Evolutionary conservation across 169 alveolate genomes (phyloP).

Genomic region (Eimeria praecox): DNA sequence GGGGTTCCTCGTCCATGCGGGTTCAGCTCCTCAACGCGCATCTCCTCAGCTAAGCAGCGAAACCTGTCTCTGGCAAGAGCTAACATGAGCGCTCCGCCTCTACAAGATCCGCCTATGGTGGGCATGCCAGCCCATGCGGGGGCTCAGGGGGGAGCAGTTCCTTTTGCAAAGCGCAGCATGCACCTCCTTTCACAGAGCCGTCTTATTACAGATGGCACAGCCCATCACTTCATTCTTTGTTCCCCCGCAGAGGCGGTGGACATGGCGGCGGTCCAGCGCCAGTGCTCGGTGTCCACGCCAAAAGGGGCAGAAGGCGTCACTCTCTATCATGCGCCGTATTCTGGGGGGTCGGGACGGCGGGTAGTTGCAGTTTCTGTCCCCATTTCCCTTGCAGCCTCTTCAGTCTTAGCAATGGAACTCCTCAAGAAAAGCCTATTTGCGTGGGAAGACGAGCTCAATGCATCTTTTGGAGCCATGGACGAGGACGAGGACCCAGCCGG

Average conservation of each 20-base stretch:
- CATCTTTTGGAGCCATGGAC: constrained; percentile 43
- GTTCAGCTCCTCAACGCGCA: constrained; percentile 20
- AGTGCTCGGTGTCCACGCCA: constrained; percentile 40
- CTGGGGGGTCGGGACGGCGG: constrained; percentile 68
- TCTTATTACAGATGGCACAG: constrained; percentile 56
- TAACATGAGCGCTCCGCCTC: constrained; percentile 69
- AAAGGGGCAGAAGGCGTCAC: constrained; percentile 68
- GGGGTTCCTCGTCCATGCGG: constrained; percentile 68
- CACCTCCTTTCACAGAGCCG: constrained; percentile 70
- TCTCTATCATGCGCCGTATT: constrained; percentile 34
- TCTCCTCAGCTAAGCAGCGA: constrained; percentile 6
- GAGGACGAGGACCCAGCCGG: constrained; percentile 53
- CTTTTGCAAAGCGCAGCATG: constrained; percentile 60
- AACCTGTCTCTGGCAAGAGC: constrained; percentile 1
- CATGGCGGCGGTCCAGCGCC: constrained; percentile 74
- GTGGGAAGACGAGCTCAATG: constrained; percentile 73
- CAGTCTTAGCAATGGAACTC: constrained; percentile 65
- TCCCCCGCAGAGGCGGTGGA: constrained; percentile 70
- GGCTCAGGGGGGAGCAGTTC: constrained; percentile 55
- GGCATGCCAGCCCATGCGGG: constrained; percentile 25
- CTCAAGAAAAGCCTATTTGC: constrained; percentile 59
- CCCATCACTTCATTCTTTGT: constrained; percentile 71
- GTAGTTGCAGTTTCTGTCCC: constrained; percentile 70
- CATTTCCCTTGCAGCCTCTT: constrained; percentile 70
- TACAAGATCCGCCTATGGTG: constrained; percentile 56